These are phyloP conservation scores for Daedaleopsis sinensis DNA, from an alignment of 768 basidiomycete species.

Conservation along the genomic window DNA sequence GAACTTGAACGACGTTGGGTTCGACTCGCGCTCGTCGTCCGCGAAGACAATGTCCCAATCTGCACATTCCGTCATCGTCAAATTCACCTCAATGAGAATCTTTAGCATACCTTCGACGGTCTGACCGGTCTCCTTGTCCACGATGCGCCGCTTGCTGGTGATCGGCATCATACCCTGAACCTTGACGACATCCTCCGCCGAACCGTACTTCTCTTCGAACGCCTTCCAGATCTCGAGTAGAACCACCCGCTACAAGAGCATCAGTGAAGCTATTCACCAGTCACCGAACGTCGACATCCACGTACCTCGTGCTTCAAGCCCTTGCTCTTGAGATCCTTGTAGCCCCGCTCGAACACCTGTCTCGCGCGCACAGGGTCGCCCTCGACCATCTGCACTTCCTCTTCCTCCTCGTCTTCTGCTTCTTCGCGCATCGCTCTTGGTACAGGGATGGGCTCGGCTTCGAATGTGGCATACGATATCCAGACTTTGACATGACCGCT, in stretches of 20 bases:
- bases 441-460: conserved; percentile 74
- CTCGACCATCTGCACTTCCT: conserved; percentile 60
- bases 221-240: conserved; percentile 94
- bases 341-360: conserved; percentile 83
- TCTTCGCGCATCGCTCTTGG: conserved; percentile 69
- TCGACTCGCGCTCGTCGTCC: conserved; percentile 93
- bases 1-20: conserved; percentile 94
- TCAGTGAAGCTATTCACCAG: background rate
- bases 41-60: conserved; percentile 96
- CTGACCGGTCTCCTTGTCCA: conserved; percentile 80
- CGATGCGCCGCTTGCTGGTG: conserved; percentile 80
- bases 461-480: conserved; percentile 94
- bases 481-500: conserved; percentile 97
- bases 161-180: conserved; percentile 95
- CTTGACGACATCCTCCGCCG: conserved; percentile 70
- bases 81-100: background rate
- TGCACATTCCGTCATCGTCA: conserved; percentile 29
- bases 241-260: conserved; percentile 72
- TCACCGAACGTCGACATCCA: conserved; percentile 5
- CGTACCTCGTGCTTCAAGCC: conserved; percentile 87
- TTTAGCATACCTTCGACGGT: conserved; percentile 66
- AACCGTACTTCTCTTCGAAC: conserved; percentile 84
- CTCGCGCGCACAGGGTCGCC: conserved; percentile 75
- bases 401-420: conserved; percentile 59
- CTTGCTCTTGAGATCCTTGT: conserved; percentile 82